Evolutionary conservation across 306 rosid genomes (phyloP).

Genomic region (Comarum palustre): DNA sequence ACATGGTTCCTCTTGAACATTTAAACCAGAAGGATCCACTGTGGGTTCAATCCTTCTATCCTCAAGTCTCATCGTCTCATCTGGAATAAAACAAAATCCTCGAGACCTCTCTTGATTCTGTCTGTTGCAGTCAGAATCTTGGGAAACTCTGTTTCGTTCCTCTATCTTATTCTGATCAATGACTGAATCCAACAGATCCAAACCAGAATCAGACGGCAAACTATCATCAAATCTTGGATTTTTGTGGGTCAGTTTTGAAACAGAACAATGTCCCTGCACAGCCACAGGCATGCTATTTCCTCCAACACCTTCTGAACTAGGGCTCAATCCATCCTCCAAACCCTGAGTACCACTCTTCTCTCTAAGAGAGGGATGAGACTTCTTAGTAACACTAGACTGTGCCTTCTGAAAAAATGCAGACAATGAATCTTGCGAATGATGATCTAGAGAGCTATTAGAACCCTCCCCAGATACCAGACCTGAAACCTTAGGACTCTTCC

Average conservation of each 20-base stretch:
- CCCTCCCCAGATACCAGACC: constrained; percentile 38
- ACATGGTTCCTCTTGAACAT: constrained; percentile 36
- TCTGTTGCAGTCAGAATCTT: constrained; percentile 18
- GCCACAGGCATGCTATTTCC: constrained; percentile 27
- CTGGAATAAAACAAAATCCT: constrained; percentile 15
- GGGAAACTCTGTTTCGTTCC: constrained; percentile 24
- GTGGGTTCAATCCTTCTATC: constrained; percentile 25
- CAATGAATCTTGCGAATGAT: constrained; percentile 49
- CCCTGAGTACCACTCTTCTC: constrained; percentile 36
- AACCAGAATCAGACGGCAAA: constrained; percentile 26
- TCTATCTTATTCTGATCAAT: constrained; percentile 25
- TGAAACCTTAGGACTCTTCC: constrained; percentile 29
- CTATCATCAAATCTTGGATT: constrained; percentile 21
- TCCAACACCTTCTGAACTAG: constrained; percentile 22
- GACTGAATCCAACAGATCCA: constrained; percentile 20
- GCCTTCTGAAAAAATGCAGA: constrained; percentile 49
- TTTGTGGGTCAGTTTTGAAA: constrained; percentile 16
- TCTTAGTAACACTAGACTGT: constrained; percentile 47
- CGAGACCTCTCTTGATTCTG: constrained; percentile 24
- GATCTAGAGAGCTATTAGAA: constrained; percentile 34
- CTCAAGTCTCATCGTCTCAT: constrained; percentile 15
- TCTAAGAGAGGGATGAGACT: constrained; percentile 35
- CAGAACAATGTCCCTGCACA: constrained; percentile 33
- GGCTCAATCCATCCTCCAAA: constrained; percentile 39
- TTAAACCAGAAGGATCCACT: constrained; percentile 31